phyloP scores from a whole-genome alignment of 169 alveolate genomes.

The Amoebophrya sp. region DNA sequence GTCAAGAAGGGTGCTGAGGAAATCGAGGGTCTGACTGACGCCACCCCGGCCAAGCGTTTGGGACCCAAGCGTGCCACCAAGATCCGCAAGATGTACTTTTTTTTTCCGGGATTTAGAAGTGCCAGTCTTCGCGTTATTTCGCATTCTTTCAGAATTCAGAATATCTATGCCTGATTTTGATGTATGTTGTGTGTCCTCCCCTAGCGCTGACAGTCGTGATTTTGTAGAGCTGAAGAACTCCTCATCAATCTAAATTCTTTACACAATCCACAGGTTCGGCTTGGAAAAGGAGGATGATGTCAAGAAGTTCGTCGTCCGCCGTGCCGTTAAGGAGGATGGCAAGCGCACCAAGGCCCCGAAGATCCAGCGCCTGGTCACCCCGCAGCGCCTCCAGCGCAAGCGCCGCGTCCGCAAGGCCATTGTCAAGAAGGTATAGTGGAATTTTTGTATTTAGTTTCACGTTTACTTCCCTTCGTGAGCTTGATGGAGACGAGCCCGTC shows the following conservation, averaged over 20 bases:
- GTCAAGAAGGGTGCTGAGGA: slow-evolving; percentile 95
- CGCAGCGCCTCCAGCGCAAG: slow-evolving; percentile 91
- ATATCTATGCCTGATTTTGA: too few relatives aligned
- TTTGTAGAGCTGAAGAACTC: too few relatives aligned
- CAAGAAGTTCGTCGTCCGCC: slow-evolving; percentile 81
- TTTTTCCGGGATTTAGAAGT: too few relatives aligned
- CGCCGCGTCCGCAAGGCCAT: slow-evolving; percentile 35
- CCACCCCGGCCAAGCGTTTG: slow-evolving; percentile 89
- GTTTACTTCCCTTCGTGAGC: too few relatives aligned
- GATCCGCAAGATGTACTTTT: slow-evolving; percentile 87
- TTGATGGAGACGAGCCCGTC: too few relatives aligned
- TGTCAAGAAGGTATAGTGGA: slow-evolving; percentile 27
- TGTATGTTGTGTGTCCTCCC: too few relatives aligned
- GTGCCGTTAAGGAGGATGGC: slow-evolving; percentile 66
- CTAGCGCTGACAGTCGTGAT: too few relatives aligned
- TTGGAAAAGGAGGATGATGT: slow-evolving; percentile 75
- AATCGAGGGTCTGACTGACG: slow-evolving; percentile 95
- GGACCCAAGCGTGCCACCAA: slow-evolving; percentile 99
- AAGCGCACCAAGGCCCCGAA: slow-evolving; percentile 89
- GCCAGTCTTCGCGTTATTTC: too few relatives aligned
- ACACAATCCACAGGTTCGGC: slow-evolving; percentile 7
- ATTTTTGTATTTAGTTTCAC: too few relatives aligned
- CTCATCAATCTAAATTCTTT: too few relatives aligned
- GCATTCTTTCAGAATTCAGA: too few relatives aligned
- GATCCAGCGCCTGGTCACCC: slow-evolving; percentile 94